These are phyloP conservation scores for Scedosporium dehoogii DNA, from an alignment of 2,329 filamentous ascomycete genomes.

Conservation along the genomic window DNA sequence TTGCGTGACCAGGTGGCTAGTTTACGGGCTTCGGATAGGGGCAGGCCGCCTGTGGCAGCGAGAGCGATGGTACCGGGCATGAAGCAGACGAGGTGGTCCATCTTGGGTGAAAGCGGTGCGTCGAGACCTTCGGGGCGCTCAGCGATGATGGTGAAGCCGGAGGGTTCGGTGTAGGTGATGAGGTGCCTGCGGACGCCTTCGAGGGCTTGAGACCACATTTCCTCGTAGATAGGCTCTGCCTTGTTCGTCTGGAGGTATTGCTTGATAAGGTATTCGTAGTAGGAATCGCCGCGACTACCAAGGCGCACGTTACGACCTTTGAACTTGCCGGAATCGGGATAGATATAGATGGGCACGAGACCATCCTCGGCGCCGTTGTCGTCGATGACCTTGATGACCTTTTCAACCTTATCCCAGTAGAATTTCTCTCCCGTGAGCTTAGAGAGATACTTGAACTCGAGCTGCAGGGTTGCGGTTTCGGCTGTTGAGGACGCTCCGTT, in stretches of 20 bases:
- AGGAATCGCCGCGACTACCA: slow-evolving; percentile 90
- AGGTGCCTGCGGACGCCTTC: slow-evolving; percentile 83
- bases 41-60: slow-evolving; percentile 68
- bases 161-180: slow-evolving; percentile 74
- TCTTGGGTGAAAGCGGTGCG: slow-evolving; percentile 66
- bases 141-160: slow-evolving; percentile 78
- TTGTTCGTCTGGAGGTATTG: slow-evolving; percentile 91
- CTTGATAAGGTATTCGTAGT: slow-evolving; percentile 98
- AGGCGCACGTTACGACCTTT: slow-evolving; percentile 78
- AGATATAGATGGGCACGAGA: slow-evolving; percentile 84
- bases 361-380: slow-evolving; percentile 70
- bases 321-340: slow-evolving; percentile 70
- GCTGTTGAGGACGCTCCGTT: slow-evolving; percentile 86
- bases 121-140: slow-evolving; percentile 70
- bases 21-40: slow-evolving; percentile 66
- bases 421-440: slow-evolving; percentile 86
- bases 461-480: slow-evolving; percentile 82
- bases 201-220: slow-evolving; percentile 87
- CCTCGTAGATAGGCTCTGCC: slow-evolving; percentile 74
- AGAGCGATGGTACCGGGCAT: slow-evolving; percentile 93
- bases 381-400: slow-evolving; percentile 85
- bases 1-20: slow-evolving; percentile 62
- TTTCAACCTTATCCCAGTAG: slow-evolving; percentile 89
- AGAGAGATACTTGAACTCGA: slow-evolving; percentile 95
- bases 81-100: slow-evolving; percentile 98